These are phyloP conservation scores for Colletotrichum simmondsii DNA, from an alignment of 2,329 filamentous ascomycete genomes.

Conservation along the genomic window DNA sequence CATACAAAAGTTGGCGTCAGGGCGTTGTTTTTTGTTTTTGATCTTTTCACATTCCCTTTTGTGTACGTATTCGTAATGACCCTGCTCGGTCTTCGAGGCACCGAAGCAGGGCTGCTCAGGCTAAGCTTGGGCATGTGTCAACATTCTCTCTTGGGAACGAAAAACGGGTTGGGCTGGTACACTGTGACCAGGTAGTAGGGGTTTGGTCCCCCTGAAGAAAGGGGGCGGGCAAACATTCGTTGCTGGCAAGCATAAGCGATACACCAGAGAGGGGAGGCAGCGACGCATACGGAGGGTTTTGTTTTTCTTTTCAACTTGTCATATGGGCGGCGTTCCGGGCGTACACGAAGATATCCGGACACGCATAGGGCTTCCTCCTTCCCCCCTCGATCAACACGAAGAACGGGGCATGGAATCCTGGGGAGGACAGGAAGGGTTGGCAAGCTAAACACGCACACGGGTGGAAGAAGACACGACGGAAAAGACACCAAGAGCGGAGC, in stretches of 20 bases:
- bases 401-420: neutral
- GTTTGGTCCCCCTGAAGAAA: neutral
- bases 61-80: constrained; percentile 9
- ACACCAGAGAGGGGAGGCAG: neutral
- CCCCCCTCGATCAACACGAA: neutral
- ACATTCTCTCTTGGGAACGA: neutral
- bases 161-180: neutral
- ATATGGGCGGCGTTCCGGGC: constrained; percentile 25
- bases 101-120: neutral
- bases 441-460: neutral
- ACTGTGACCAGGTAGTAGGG: neutral
- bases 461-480: neutral
- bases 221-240: neutral
- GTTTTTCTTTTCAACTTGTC: neutral
- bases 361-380: neutral
- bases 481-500: neutral
- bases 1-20: constrained; percentile 25
- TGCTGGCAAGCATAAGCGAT: neutral
- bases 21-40: constrained; percentile 9
- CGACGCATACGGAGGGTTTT: neutral
- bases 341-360: constrained; percentile 26
- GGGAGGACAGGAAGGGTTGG: neutral
- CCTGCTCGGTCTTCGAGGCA: neutral
- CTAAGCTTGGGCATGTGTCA: neutral
- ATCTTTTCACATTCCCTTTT: neutral